Base-by-base conservation (phyloP, 2,329 filamentous ascomycete species). In the Diaporthe amygdali region DNA sequence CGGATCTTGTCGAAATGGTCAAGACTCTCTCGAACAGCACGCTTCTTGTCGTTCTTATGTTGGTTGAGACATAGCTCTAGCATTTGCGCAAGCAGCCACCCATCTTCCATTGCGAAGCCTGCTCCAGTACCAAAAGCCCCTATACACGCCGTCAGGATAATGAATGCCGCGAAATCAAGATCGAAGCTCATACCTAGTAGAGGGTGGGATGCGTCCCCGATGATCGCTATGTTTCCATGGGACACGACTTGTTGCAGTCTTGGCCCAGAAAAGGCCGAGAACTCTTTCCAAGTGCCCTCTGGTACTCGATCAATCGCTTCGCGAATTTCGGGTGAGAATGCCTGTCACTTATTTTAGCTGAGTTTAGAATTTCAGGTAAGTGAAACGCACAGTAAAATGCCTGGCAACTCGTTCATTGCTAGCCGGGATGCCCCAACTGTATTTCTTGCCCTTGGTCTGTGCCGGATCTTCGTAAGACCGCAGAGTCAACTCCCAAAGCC, bases 31-130 rank as follows among this genome's bases (percentile, higher is more conserved):
- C 25, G 20, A 12, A 66, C 12, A 41, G 69, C 61, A 41, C 27
- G 25, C 6, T 5, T 22, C 6, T 7, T 56, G 2, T 56, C 49
- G 6, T 5, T 44, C 14, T 27, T 47, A 8, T 66, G 32, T n/a
- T 10, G 56, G 30, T 44, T 30, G 20, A 66, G 3, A 14, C 27
- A 59, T 12, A 67, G 15, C 17, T 70, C 61, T 7, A 70, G 41
- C 2, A 70, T 30, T 15, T 70, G 69, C 22, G 69, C 69, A 4
- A 70, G 41, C 6, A 66, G 32, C 69, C 69, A 70, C 10, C 41
- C 61, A 9, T 70, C 69, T 32, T 70, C 69, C 69, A 70, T 67
- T 7, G 69, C 69, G 8, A 70, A 70, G 3, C 69, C 69, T 6
- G 69, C 68, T 20, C 68, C 68, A 25, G 68, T 66, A 2, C 68